A percentile compares a stretch with the other conserved stretches of the same genome.
These are phyloP conservation scores for Pleurotus cornucopiae DNA, from an alignment of 768 basidiomycete genomes.

Conservation along the genomic window DNA sequence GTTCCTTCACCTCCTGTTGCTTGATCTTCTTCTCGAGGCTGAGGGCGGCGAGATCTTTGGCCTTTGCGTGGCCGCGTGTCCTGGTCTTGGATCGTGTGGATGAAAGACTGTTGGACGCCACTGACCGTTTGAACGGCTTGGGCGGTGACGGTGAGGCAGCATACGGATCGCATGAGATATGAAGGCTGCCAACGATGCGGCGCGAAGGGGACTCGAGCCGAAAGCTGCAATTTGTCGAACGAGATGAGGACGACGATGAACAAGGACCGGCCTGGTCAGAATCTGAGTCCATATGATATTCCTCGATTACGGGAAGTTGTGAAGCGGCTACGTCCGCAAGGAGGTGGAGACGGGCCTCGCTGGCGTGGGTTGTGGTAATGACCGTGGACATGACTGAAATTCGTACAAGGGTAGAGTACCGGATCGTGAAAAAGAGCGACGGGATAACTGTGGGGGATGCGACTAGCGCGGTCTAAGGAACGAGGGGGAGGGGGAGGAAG, in stretches of 20 bases:
- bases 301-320: background rate
- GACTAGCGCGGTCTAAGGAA: conserved; percentile 6
- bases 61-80: conserved; percentile 3
- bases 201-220: background rate
- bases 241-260: background rate
- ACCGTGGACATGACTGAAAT: conserved; percentile 2
- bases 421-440: conserved; percentile 2
- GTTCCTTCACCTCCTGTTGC: conserved; percentile 7
- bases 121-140: conserved; percentile 4
- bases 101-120: conserved; percentile 4
- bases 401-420: background rate
- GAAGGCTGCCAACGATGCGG: background rate
- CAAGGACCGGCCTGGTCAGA: background rate
- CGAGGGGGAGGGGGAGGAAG: conserved; percentile 1
- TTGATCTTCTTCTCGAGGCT: conserved; percentile 5
- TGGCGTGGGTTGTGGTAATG: background rate
- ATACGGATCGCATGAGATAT: conserved; percentile 8
- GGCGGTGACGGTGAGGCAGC: conserved; percentile 1
- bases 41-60: background rate
- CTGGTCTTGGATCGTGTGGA: background rate
- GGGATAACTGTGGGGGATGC: background rate
- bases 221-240: background rate
- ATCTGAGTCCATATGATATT: background rate
- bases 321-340: conserved; percentile 7
- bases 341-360: conserved; percentile 2